Percentiles rank a stretch among this genome's conserved stretches.
Conservation (phyloP, 179 eudicot species). For the Silene coronaria region DNA sequence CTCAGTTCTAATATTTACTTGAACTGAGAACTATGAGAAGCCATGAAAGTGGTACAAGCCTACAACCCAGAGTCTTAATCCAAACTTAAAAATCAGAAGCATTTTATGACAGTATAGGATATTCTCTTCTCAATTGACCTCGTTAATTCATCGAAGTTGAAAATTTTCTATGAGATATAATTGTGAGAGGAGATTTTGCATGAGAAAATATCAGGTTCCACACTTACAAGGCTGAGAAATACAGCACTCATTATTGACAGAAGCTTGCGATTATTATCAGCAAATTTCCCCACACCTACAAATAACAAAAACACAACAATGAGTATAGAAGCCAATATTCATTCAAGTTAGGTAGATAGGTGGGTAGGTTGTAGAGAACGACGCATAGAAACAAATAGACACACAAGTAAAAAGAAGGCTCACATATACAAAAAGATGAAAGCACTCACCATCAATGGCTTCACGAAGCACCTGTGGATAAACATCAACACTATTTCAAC, state of each 20-base stretch:
- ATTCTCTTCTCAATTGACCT: background rate
- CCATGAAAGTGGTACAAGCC: background rate
- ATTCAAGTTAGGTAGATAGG: background rate
- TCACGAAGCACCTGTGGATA: slow-evolving; percentile 47
- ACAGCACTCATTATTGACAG: slow-evolving; percentile 65
- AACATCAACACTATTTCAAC: background rate
- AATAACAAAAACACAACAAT: background rate
- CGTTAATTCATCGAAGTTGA: background rate
- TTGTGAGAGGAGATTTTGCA: background rate
- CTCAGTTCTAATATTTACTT: background rate
- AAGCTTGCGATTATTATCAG: slow-evolving; percentile 69
- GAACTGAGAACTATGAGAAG: background rate
- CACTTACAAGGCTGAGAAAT: slow-evolving; percentile 68
- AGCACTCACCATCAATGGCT: slow-evolving; percentile 55
- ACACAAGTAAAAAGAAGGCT: background rate
- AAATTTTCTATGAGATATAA: background rate
- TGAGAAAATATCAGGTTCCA: background rate
- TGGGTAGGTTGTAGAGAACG: background rate
- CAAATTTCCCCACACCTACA: slow-evolving; percentile 64
- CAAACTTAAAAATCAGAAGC: background rate
- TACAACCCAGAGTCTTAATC: background rate
- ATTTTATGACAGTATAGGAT: background rate
- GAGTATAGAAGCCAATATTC: slow-evolving; percentile 1
- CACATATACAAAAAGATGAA: slow-evolving; percentile 16
- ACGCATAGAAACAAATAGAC: background rate